A percentile compares a stretch with the other conserved stretches of the same genome.
These are phyloP conservation scores for Torulaspora microellipsoides DNA, from an alignment of 805 yeast species.

Conservation along the genomic window DNA sequence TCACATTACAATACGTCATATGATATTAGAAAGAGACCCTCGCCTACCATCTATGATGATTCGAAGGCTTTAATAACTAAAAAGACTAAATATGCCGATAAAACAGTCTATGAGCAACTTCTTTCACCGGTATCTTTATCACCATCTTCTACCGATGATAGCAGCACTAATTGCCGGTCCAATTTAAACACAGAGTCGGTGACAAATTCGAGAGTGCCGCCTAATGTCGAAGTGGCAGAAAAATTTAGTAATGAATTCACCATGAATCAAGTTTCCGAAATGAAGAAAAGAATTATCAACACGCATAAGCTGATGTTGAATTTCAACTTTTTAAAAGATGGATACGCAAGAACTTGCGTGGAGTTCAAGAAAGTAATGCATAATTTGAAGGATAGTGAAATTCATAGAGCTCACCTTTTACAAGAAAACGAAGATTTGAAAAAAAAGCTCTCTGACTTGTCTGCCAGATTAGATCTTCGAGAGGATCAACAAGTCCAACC, in stretches of 20 bases:
- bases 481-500: not conserved
- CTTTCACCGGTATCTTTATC: constrained; percentile 38
- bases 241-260: constrained; percentile 30
- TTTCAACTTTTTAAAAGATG: constrained; percentile 31
- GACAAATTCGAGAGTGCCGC: not conserved
- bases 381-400: constrained; percentile 37
- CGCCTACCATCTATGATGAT: not conserved
- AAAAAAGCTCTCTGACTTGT: constrained; percentile 2
- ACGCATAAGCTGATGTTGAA: constrained; percentile 33
- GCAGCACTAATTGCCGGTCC: constrained; percentile 1
- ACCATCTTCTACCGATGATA: constrained; percentile 28
- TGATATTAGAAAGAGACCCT: not conserved
- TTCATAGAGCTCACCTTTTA: constrained; percentile 35
- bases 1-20: not conserved
- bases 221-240: constrained; percentile 1
- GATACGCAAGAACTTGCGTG: constrained; percentile 33
- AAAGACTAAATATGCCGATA: constrained; percentile 4
- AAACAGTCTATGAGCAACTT: constrained; percentile 16
- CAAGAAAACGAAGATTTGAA: constrained; percentile 36
- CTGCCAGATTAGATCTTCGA: not conserved
- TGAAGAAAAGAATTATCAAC: constrained; percentile 32
- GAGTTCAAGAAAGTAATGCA: constrained; percentile 33
- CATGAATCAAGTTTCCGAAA: constrained; percentile 30
- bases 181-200: not conserved
- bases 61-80: not conserved